Evolutionary conservation across 75 land plant genomes (phyloP), one percentile per base, ranked within the genome.

Genomic region (Larix kaempferi): DNA sequence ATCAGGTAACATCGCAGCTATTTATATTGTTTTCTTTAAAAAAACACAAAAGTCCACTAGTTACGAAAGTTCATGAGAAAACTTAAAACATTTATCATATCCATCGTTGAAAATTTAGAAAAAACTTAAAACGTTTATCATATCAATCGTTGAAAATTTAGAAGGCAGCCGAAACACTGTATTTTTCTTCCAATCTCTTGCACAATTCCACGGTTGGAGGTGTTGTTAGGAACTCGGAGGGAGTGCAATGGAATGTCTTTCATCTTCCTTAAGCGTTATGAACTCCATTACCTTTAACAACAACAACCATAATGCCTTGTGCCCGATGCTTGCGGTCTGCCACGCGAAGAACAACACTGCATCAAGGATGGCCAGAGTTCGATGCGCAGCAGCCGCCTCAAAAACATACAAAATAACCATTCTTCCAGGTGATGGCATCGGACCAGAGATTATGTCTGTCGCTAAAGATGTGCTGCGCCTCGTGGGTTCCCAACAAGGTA

Each of bases 361-460:
- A 16, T 65, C 64, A 1, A 80, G 23, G 29, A 56, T 55, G 35
- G 39, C 54, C 60, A 57, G 75, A 19, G 41, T 86, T 80, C 76
- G 84, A 27, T 85, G 91, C 80, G 73, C 88, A 56, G 58, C 79
- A 17, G 13, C 78, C 3, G 37, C 77, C 37, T 3, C 74, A 55
- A 87, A 75, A 74, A 84, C 80, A 35, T 94, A 94, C 79, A 78
- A 75, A 54, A 77, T 96, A 78, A 91, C 98, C 21, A 80, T 96
- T 23, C 89, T 96, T 23, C 98, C 99, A 56, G 99, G 99, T 39
- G 99, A 96, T 82, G 99, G 99, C 59, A 92, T 96, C 64, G 99
- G 99, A 14, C 99, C 99, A 16, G 99, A 96, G 78, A 91, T 96
- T 59, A 81, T 91, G 74, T 78, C 91, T 57, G 98, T 96, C 41